Evolutionary conservation across 257 asterid species (phyloP).

Genomic region (Solanum arcanum): DNA sequence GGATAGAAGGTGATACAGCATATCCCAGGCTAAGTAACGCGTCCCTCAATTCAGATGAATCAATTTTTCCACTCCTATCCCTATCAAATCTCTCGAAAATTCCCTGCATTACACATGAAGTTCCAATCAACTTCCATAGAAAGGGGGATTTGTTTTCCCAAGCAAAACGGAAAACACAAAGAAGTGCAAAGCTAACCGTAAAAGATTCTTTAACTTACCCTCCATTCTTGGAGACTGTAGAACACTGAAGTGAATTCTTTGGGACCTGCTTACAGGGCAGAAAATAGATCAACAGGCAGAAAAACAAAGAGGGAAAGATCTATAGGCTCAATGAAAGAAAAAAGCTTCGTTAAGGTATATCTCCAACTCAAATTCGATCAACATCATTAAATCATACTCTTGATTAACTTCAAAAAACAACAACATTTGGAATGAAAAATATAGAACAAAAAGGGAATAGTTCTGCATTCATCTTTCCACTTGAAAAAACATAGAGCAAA

Average conservation of each 20-base stretch:
- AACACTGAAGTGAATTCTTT: slow-evolving; percentile 79
- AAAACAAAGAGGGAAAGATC: neutral
- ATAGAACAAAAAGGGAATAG: neutral
- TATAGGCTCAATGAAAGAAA: neutral
- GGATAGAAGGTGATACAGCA: slow-evolving; percentile 60
- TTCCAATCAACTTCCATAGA: neutral
- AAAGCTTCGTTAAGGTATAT: neutral
- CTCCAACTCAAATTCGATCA: neutral
- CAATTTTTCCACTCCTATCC: slow-evolving; percentile 90
- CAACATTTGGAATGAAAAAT: neutral
- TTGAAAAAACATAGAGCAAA: neutral
- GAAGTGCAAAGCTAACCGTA: neutral
- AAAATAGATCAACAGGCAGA: neutral
- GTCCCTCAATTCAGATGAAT: slow-evolving; percentile 64
- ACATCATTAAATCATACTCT: neutral
- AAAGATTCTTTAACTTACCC: slow-evolving; percentile 43
- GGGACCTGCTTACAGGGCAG: slow-evolving; percentile 50
- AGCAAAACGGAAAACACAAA: neutral
- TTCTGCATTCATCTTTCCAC: neutral
- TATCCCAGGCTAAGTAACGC: slow-evolving; percentile 86
- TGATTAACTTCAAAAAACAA: neutral
- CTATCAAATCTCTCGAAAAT: slow-evolving; percentile 86
- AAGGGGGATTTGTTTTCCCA: neutral
- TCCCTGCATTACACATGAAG: slow-evolving; percentile 23
- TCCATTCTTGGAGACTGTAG: slow-evolving; percentile 96